These are phyloP conservation scores for Mortierella sp. DNA, from an alignment of 371 early-diverging fungal species.

Conservation along the genomic window DNA sequence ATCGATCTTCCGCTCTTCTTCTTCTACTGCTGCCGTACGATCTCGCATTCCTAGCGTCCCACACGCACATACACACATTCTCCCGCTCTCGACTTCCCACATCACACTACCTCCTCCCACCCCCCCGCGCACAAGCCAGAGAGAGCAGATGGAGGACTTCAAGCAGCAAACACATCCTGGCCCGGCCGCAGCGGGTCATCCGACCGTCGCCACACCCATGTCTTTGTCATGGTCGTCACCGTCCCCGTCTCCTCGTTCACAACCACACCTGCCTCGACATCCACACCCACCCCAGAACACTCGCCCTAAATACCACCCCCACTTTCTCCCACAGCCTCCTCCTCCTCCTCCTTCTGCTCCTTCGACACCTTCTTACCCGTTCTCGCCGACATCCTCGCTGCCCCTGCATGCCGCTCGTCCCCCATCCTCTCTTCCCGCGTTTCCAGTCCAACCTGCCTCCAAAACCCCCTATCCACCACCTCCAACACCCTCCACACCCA, in stretches of 20 bases:
- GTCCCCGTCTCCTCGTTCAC: conserved; percentile 4
- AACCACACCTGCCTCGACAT: conserved; percentile 18
- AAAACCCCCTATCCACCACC: background rate
- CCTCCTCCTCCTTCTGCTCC: conserved; percentile 7
- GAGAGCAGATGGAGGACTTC: background rate
- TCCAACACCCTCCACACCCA: background rate
- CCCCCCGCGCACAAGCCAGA: background rate
- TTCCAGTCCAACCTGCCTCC: too few species aligned
- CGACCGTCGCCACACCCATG: conserved; percentile 1
- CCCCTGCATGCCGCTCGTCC: conserved; percentile 1
- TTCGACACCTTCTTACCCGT: conserved; percentile 8
- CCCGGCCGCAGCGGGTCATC: background rate
- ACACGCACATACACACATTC: background rate
- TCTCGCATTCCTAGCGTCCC: background rate
- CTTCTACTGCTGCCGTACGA: background rate
- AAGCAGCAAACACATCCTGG: background rate
- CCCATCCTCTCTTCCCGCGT: background rate
- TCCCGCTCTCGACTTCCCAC: conserved; percentile 1
- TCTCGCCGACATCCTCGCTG: conserved; percentile 5
- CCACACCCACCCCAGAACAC: conserved; percentile 11
- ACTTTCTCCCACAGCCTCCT: background rate
- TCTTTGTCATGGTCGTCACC: background rate
- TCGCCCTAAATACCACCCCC: background rate
- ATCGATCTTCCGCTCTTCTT: background rate
- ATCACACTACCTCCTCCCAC: background rate